Conservation (phyloP, 2,329 filamentous ascomycete species). For the Colletotrichum truncatum region DNA sequence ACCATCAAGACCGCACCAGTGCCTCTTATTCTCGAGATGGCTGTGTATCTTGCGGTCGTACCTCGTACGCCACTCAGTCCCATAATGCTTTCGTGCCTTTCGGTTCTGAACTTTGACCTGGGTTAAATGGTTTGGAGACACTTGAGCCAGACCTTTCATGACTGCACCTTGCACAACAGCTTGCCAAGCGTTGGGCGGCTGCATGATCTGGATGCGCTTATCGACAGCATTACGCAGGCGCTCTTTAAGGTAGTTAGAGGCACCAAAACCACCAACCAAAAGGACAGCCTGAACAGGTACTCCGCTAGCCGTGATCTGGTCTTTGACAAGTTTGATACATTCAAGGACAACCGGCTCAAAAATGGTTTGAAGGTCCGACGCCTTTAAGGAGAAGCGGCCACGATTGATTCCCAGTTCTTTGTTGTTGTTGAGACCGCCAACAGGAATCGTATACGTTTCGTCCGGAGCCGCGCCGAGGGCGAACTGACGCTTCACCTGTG, state of each 20-base stretch:
- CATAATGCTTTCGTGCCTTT: slow-evolving; percentile 80
- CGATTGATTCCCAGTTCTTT: slow-evolving; percentile 46
- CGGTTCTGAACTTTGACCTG: slow-evolving; percentile 55
- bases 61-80: slow-evolving; percentile 82
- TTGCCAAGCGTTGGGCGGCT: slow-evolving; percentile 58
- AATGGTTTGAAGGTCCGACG: slow-evolving; percentile 49
- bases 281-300: slow-evolving; percentile 55
- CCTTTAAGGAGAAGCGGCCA: slow-evolving; percentile 47
- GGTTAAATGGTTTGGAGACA: slow-evolving; percentile 42
- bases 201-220: slow-evolving; percentile 50
- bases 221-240: slow-evolving; percentile 47
- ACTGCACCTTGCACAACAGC: slow-evolving; percentile 61
- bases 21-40: slow-evolving; percentile 42
- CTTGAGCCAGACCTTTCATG: slow-evolving; percentile 55
- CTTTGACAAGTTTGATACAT: slow-evolving; percentile 52
- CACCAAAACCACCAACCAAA: slow-evolving; percentile 59
- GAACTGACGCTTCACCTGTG: slow-evolving; percentile 40
- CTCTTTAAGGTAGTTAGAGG: slow-evolving; percentile 53
- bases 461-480: slow-evolving; percentile 45
- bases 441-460: slow-evolving; percentile 45
- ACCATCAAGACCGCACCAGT: slow-evolving; percentile 48
- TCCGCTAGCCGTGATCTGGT: slow-evolving; percentile 52
- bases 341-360: slow-evolving; percentile 54
- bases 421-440: slow-evolving; percentile 46
- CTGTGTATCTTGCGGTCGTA: slow-evolving; percentile 79